Evolutionary conservation across 805 yeast genomes (phyloP), one percentile per base, ranked within the genome.

Genomic region (Yarrowia keelungensis): DNA sequence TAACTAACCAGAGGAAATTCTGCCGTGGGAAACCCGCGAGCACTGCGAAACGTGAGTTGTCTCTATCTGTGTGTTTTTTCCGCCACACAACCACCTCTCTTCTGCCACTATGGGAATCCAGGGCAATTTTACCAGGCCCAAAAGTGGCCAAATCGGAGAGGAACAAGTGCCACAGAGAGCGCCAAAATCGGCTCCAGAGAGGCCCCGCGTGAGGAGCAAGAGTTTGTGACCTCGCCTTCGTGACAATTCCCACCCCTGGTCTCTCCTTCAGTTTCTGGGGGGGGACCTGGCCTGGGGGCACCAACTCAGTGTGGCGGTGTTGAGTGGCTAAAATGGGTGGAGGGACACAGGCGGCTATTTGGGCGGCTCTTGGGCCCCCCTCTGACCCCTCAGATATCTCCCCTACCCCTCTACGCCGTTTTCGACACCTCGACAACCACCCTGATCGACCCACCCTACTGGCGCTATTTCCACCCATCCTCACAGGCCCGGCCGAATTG

Each of bases 391-490:
- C 32, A 3, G 32, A 26, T 26, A 26, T 26, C 32, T 26, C 32
- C 36, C 8, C 22, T 7, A 1, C n/a, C 26, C 15, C 47, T 16
- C 26, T 12, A 15, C 15, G 11, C 22, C 38, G 22, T 41, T 56
- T 56, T 38, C 47, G 47, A 41, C 62, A 22, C 39, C 47, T 26
- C 39, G 38, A 15, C 47, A 8, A 41, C n/a, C 38, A 15, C 46
- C 47, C 36, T 16, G 62, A 56, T 56, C 62, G 47, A 56, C 62
- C 62, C 46, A 41, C 62, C 47, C 5, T 22, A 41, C 62, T 26
- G 62, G 62, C 62, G 62, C 47, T 42, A 56, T 56, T 56, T 56
- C 62, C 62, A 56, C 62, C 38, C 22, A 5, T 42, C 47, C 47
- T 15, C 47, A 22, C 38, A 41, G 19, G 14, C 9, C 22, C 19